Base-by-base conservation (phyloP, 1,139 yeast genomes). In the Suhomyces chickasaworum region DNA sequence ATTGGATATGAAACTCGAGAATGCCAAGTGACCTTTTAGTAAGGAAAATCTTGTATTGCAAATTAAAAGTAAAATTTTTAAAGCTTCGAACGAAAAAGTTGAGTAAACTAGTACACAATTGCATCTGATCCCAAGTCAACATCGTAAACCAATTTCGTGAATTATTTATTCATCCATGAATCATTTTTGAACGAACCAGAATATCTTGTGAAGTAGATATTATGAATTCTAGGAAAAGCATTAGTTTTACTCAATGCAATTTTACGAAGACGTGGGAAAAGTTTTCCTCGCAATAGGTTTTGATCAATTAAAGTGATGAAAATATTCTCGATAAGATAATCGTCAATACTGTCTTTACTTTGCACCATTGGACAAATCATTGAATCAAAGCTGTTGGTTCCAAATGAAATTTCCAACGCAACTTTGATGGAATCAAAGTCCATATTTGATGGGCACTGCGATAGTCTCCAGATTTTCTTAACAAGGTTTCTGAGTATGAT, bases 231-330 rank as follows among this genome's bases (percentile, higher is more conserved):
- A 0, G 86, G 83, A 54, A 82, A 82, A 3, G 77, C 75, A 17
- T 71, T 75, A 2, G 68, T 64, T 52, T 77, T 80, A 39, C 84
- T 75, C 27, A 82, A 57, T 0, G 82, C 73, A 2, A 80, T 67
- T 3, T 69, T 66, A 31, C 74, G 66, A 4, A 69, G 57, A 20
- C 75, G 62, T 1, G 83, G 74, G 7, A 76, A 71, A 1, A 81
- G 58, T 49, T 81, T 81, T 0, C 83, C 86, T 51, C 74, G 77
- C 34, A 82, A 56, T 25, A 80, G 59, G 47, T 77, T 79, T 47
- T 78, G 80, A 53, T 79, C 85, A 29, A 79, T 74, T 18, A 82
- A 57, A 3, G 80, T 64, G 8, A 78, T 66, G 40, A 81, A 61
- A 3, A 81, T 54, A 47, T 80, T 81, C 47, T 81, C 86, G 4